These are phyloP conservation scores for Rhizopogon rudus DNA, from an alignment of 768 basidiomycete genomes.

Conservation along the genomic window DNA sequence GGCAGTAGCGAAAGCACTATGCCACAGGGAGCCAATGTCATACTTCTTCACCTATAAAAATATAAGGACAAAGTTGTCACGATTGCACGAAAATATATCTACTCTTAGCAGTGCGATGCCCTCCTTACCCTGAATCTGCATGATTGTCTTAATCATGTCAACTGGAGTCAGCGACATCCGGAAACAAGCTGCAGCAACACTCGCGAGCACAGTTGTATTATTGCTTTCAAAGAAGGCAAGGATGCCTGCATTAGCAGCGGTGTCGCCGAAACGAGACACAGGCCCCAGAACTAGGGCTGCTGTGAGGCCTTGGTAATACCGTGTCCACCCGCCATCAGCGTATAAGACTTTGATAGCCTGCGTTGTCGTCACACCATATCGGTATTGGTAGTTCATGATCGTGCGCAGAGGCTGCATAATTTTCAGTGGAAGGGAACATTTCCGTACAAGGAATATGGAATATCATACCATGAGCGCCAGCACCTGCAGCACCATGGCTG, in stretches of 20 bases:
- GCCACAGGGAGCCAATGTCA: conserved; percentile 80
- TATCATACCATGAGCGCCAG: conserved; percentile 66
- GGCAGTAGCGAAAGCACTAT: conserved; percentile 87
- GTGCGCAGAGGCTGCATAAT: conserved; percentile 75
- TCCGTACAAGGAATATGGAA: neutral
- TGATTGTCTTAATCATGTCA: conserved; percentile 92
- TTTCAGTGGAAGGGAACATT: neutral
- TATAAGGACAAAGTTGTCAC: neutral
- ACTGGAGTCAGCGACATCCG: conserved; percentile 88
- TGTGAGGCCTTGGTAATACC: conserved; percentile 84
- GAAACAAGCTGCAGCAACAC: conserved; percentile 75
- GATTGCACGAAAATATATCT: conserved; percentile 33
- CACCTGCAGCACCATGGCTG: conserved; percentile 94
- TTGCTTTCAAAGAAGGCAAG: conserved; percentile 80
- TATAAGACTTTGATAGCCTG: conserved; percentile 64
- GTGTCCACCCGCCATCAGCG: conserved; percentile 70
- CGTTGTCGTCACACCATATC: conserved; percentile 72
- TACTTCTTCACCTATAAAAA: conserved; percentile 59
- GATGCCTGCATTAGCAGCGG: conserved; percentile 90
- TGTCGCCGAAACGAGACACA: conserved; percentile 87
- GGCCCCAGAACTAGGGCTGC: conserved; percentile 88
- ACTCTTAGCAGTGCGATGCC: conserved; percentile 61
- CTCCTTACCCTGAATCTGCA: conserved; percentile 82
- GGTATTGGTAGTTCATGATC: conserved; percentile 95
- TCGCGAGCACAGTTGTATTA: conserved; percentile 73